Conservation (phyloP, 73 alveolate genomes). For the Paramecium caudatum region DNA sequence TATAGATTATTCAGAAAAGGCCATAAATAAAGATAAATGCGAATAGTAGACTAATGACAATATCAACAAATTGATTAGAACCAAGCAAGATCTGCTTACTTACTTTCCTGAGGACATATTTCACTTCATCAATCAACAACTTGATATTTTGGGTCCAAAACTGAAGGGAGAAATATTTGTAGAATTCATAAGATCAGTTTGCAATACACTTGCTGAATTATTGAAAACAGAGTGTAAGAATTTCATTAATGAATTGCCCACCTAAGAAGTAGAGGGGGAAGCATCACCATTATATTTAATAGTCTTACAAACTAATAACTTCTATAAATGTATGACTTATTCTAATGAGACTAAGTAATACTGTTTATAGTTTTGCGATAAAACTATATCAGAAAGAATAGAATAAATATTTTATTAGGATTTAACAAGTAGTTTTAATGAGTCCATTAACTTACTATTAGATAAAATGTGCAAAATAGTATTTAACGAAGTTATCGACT, state of each 20-base stretch:
- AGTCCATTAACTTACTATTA: neutral
- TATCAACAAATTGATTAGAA: slow-evolving; percentile 32
- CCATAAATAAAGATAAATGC: slow-evolving; percentile 25
- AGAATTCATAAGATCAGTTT: slow-evolving; percentile 53
- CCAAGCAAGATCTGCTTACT: slow-evolving; percentile 24
- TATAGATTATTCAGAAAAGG: slow-evolving; percentile 52
- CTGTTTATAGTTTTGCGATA: slow-evolving; percentile 18
- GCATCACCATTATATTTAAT: slow-evolving; percentile 9
- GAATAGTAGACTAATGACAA: slow-evolving; percentile 33
- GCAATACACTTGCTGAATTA: neutral
- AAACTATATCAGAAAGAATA: neutral
- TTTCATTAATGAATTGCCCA: slow-evolving; percentile 46
- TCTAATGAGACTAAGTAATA: slow-evolving; percentile 61
- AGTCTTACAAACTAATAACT: slow-evolving; percentile 23
- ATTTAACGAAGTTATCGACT: slow-evolving; percentile 18
- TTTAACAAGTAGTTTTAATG: slow-evolving; percentile 21
- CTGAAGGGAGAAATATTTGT: slow-evolving; percentile 54
- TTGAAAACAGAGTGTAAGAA: slow-evolving; percentile 10
- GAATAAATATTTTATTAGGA: slow-evolving; percentile 38
- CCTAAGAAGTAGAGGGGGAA: neutral
- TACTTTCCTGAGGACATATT: slow-evolving; percentile 65
- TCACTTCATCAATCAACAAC: slow-evolving; percentile 51
- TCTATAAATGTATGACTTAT: slow-evolving; percentile 56
- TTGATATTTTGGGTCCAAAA: slow-evolving; percentile 39
- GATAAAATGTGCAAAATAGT: neutral